Evolutionary conservation across 2,329 filamentous ascomycete genomes (phyloP).

Genomic region (Thelonectria discophora): DNA sequence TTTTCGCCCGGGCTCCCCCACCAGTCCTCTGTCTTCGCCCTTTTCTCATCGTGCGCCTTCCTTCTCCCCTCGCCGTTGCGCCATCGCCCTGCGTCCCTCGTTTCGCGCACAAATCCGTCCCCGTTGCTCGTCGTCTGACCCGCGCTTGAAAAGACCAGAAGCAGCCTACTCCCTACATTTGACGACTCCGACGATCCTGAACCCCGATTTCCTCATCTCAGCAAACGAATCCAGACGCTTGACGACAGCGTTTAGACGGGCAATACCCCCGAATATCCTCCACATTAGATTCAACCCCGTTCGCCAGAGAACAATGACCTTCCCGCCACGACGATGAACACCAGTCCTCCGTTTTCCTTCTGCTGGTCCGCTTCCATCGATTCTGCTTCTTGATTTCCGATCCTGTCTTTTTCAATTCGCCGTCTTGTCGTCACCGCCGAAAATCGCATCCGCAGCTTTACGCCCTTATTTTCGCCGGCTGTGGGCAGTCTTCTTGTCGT

Average conservation of each 20-base stretch:
- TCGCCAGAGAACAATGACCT: conserved; percentile 47
- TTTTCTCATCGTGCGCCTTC: conserved; percentile 28
- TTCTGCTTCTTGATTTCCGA: conserved; percentile 62
- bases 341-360: conserved; percentile 58
- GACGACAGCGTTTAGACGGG: conserved; percentile 29
- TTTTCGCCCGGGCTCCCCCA: conserved; percentile 34
- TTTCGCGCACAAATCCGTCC: conserved; percentile 19
- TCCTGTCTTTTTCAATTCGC: conserved; percentile 43
- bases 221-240: conserved; percentile 14
- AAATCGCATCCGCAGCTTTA: conserved; percentile 34
- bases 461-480: conserved; percentile 33
- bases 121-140: conserved; percentile 25
- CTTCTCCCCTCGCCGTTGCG: conserved; percentile 20
- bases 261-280: conserved; percentile 26
- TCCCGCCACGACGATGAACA: conserved; percentile 64
- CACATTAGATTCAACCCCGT: conserved; percentile 30
- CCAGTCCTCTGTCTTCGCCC: conserved; percentile 38
- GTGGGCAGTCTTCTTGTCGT: conserved; percentile 31
- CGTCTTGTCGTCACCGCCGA: conserved; percentile 38
- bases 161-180: conserved; percentile 11
- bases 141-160: conserved; percentile 24
- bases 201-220: conserved; percentile 20
- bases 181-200: conserved; percentile 25
- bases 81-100: conserved; percentile 18
- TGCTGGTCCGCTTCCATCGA: conserved; percentile 62